These are phyloP conservation scores for Xylaria sp. DNA, from an alignment of 2,329 filamentous ascomycete species.

Conservation along the genomic window DNA sequence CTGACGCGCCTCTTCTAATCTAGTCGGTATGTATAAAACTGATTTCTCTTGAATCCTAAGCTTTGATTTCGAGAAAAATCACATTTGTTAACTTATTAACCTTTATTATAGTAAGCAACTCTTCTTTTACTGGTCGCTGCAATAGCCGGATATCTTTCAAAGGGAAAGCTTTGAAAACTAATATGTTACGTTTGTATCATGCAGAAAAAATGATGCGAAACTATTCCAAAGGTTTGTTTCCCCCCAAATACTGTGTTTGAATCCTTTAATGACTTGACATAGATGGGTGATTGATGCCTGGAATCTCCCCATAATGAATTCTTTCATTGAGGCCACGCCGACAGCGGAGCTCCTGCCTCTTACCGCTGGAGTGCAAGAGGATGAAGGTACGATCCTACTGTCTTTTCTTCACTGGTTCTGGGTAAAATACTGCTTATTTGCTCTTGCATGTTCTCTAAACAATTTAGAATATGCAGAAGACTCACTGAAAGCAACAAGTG, in stretches of 20 bases:
- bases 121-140: background rate
- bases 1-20: background rate
- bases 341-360: conserved; percentile 32
- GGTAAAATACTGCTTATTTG: background rate
- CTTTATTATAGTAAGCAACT: background rate
- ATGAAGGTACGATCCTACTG: conserved; percentile 17
- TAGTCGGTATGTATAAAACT: background rate
- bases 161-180: background rate
- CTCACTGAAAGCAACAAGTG: background rate
- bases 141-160: background rate
- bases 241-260: background rate
- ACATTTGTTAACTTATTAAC: background rate
- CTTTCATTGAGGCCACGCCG: conserved; percentile 30
- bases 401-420: background rate
- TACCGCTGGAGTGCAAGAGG: conserved; percentile 33
- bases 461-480: background rate
- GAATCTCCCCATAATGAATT: conserved; percentile 20
- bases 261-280: background rate
- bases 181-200: background rate
- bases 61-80: background rate
- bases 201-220: conserved; percentile 30
- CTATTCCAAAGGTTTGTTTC: conserved; percentile 14
- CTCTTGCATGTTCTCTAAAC: background rate
- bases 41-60: background rate
- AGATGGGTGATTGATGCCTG: conserved; percentile 22